Base-by-base conservation (phyloP, 768 basidiomycete genomes). In the Kwoniella bestiolae region DNA sequence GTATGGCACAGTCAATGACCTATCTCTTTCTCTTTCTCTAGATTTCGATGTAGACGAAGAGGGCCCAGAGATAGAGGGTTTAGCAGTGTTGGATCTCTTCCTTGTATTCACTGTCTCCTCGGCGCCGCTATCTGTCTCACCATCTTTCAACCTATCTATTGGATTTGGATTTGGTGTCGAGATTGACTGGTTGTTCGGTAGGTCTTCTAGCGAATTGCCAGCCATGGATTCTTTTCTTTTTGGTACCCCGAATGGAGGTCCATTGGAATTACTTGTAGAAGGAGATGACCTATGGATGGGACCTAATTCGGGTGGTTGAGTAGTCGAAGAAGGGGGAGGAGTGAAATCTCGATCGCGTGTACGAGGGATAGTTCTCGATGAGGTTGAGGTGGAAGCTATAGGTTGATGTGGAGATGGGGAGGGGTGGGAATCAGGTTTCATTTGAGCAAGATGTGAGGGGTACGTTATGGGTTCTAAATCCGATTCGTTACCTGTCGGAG, bases 401-500 rank as follows among this genome's bases (percentile, higher is more conserved):
- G 29, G 52, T 34, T 28, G 26, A 14, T 6, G 5, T 51, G 25
- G 49, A 3, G 38, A 53, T 5, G 25, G 35, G 3, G 56, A 32
- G 47, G 21, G n/a, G 31, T 26, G 56, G 12, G 28, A 38, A 21
- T 58, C 34, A 16, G 65, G 46, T 55, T 26, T 60, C 21, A 45
- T 65, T 31, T 68, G 67, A 28, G 67, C 71, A 7, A 72, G 52
- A 57, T 67, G 62, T 11, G 63, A n/a, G 11, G 71, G 71, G 45
- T 72, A 72, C 0, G 65, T 66, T 29, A 69, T 72, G 5, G 71
- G 64, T 51, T 69, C 71, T 14, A 72, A 56, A 61, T 67, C 50
- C 25, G 41, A 38, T 34, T 55, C 52, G 23, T n/a, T 34, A 34
- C n/a, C 34, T 41, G 52, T 14, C 18, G 60, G 53, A 3, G 57